A percentile compares a stretch with the other conserved stretches of the same genome.
phyloP scores from a whole-genome alignment of 768 basidiomycete genomes.

The Gloeopeniophorella convolvens region DNA sequence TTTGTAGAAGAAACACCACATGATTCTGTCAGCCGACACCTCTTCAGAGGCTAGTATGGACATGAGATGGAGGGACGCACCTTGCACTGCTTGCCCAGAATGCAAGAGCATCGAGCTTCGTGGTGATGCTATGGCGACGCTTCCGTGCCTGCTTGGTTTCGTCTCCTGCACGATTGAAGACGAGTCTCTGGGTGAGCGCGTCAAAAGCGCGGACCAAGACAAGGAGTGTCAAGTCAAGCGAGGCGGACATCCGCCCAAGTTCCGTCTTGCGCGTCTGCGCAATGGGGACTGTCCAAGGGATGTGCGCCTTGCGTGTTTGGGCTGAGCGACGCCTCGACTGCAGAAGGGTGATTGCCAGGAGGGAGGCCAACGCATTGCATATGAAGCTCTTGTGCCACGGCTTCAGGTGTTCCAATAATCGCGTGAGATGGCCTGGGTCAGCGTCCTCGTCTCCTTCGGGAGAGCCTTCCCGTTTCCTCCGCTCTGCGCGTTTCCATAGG shows the following conservation, averaged over 20 bases:
- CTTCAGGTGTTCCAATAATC: slow-evolving; percentile 21
- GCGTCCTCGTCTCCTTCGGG: not conserved
- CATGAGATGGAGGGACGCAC: slow-evolving; percentile 32
- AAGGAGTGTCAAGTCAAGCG: slow-evolving; percentile 62
- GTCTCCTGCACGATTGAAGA: slow-evolving; percentile 29
- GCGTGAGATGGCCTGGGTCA: not conserved
- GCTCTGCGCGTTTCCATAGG: slow-evolving; percentile 33
- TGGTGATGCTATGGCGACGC: slow-evolving; percentile 33
- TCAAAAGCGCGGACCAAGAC: slow-evolving; percentile 67
- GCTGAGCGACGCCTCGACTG: slow-evolving; percentile 40
- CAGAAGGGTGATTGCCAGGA: slow-evolving; percentile 49
- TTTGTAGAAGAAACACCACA: slow-evolving; percentile 86
- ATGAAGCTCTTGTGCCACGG: slow-evolving; percentile 49
- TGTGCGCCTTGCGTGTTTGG: slow-evolving; percentile 25
- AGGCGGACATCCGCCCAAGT: slow-evolving; percentile 37
- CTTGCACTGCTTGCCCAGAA: slow-evolving; percentile 78
- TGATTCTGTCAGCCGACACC: slow-evolving; percentile 48
- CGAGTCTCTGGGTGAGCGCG: slow-evolving; percentile 45
- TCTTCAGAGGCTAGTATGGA: not conserved
- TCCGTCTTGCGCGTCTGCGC: not conserved
- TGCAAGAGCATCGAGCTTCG: slow-evolving; percentile 55
- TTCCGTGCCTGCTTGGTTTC: slow-evolving; percentile 29
- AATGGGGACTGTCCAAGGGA: slow-evolving; percentile 23
- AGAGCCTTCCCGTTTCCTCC: slow-evolving; percentile 1
- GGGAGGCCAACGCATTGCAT: slow-evolving; percentile 49